Base-by-base conservation (phyloP, 352 stramenopile species). In the Phytopythium montanum region DNA sequence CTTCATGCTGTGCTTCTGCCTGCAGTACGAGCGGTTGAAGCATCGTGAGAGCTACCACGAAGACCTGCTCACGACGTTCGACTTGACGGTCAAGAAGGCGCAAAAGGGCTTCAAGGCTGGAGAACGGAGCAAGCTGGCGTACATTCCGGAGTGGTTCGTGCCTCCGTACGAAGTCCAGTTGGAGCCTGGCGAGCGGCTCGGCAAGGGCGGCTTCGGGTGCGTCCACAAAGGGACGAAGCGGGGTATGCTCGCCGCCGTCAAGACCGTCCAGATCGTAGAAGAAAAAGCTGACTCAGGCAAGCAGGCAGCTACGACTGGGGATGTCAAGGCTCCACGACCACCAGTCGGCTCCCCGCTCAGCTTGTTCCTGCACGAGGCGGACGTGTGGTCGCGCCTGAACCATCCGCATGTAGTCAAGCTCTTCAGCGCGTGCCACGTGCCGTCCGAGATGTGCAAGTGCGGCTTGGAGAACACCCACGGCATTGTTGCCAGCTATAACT, bases 361-460 rank as follows among this genome's bases (percentile, higher is more conserved):
- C 2, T 4, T 44, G 5, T 56, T 56, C 33, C 2, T 45, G 29
- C 44, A 56, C n/a, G 51, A 56, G 51, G 51, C 34, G n/a, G 16
- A 33, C 19, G 9, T 56, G 29, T 56, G 51, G 51, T 56, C 33
- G 4, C 51, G 12, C 2, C n/a, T 56, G 31, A 33, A 56, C 10
- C 51, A 56, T 5, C 51, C 51, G n/a, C 51, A 56, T 21, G 19
- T 56, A 9, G 21, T 56, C n/a, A 42, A 56, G 51, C 33, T 56
- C 16, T 45, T n/a, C 0, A 29, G 31, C 21, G 51, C 51, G 3
- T 45, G 51, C 51, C 31, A 42, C 31, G 14, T 46, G 5, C 29
- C 33, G 0, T 19, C 51, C 0, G 10, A 42, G 14, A 21, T 54
- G 3, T 54, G 46, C 26, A 4, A 10, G 0, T 54, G 48, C 28